phyloP scores from a whole-genome alignment of 2,329 filamentous ascomycete species.

The Fusarium sp. region DNA sequence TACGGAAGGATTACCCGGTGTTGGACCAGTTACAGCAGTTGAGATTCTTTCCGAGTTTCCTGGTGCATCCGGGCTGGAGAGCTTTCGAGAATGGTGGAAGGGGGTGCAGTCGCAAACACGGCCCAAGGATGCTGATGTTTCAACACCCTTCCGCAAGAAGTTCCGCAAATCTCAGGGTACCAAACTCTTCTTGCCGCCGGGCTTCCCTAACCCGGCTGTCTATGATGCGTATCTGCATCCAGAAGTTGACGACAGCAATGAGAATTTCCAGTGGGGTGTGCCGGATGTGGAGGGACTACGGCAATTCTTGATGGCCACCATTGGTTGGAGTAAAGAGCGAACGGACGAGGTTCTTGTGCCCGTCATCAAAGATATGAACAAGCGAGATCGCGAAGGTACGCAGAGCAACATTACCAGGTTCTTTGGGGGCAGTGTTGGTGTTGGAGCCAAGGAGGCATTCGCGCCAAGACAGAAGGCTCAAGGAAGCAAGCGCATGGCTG shows the following conservation, averaged over 20 bases:
- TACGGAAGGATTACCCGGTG: constrained; percentile 88
- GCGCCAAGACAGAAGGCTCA: constrained; percentile 75
- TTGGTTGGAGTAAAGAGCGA: constrained; percentile 91
- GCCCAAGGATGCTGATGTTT: constrained; percentile 71
- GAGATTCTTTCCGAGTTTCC: constrained; percentile 95
- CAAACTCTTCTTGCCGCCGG: constrained; percentile 86
- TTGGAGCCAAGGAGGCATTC: constrained; percentile 75
- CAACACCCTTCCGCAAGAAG: constrained; percentile 81
- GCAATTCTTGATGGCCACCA: constrained; percentile 87
- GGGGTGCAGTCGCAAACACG: constrained; percentile 78
- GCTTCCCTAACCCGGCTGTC: constrained; percentile 84
- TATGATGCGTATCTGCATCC: constrained; percentile 87
- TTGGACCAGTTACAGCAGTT: constrained; percentile 93
- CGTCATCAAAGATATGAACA: constrained; percentile 96
- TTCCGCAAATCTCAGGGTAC: constrained; percentile 83
- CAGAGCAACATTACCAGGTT: constrained; percentile 97
- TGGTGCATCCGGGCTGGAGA: constrained; percentile 69
- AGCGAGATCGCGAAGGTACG: constrained; percentile 86
- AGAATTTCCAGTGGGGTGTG: constrained; percentile 93
- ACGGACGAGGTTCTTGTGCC: constrained; percentile 97
- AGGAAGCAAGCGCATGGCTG: constrained; percentile 80
- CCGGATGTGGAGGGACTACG: constrained; percentile 90
- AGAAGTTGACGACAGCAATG: constrained; percentile 83
- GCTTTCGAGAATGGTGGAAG: constrained; percentile 90
- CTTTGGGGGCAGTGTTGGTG: constrained; percentile 81